Evolutionary conservation across 306 rosid genomes (phyloP), one percentile per base, ranked within the genome.

Genomic region (Corylus heterophylla): DNA sequence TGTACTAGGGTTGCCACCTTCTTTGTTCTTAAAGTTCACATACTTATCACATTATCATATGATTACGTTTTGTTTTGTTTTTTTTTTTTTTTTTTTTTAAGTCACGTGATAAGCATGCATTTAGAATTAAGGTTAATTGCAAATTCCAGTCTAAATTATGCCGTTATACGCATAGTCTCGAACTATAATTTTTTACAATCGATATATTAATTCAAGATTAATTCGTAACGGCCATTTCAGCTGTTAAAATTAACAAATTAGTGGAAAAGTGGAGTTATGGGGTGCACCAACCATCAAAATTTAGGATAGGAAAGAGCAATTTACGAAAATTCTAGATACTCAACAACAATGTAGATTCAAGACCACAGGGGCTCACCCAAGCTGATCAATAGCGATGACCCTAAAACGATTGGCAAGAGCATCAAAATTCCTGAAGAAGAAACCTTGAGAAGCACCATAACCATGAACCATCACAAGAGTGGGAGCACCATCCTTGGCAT

Each of bases 401-500:
- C 94, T 89, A 75, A 96, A 96, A 42, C 88, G 94, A 39, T 88
- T 76, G 22, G 99, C 94, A 58, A 96, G 96, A 66, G 98, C 98
- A 86, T 96, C 98, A 76, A 89, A 93, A 80, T 93, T 96, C 79
- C 99, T 90, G 83, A 89, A 96, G 80, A 96, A 96, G 94, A 96
- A 93, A 22, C 99, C 99, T 74, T 93, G 97, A 1, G 98, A 89
- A 17, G 93, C 90, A 20, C 84, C 98, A 49, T 96, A 96, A 49
- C 99, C 99, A 71, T 96, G 99, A 80, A 96, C 88, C 98, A 96
- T 91, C 10, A 96, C 97, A 48, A 96, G 85, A 1, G 98, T 91
- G 2, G 99, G 99, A 69, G 98, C 82, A 45, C 86, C 90, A 1
- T 77, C 88, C 62, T 89, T 88, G 78, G 92, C 76, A 25, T 91